These are phyloP conservation scores for Lactarius evosmus DNA, from an alignment of 768 basidiomycete species.

Conservation along the genomic window DNA sequence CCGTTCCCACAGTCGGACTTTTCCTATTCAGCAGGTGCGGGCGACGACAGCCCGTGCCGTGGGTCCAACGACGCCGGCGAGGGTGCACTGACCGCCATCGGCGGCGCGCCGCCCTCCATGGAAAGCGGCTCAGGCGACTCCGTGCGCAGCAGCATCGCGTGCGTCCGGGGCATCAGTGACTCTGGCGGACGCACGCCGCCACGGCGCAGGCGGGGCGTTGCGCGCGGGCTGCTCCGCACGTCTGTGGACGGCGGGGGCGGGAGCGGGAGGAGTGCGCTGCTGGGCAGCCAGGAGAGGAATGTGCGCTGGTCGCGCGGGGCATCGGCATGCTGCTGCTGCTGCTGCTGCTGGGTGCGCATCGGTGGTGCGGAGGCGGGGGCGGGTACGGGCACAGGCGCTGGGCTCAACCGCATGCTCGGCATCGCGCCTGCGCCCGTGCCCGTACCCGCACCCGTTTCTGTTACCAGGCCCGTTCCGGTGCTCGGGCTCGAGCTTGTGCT, in stretches of 20 bases:
- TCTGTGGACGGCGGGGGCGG: constrained; percentile 19
- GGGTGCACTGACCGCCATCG: neutral
- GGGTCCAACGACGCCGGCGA: neutral
- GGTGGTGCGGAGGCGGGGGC: neutral
- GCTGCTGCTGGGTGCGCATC: neutral
- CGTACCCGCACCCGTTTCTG: neutral
- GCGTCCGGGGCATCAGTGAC: constrained; percentile 46
- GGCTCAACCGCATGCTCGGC: constrained; percentile 8
- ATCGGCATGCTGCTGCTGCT: neutral
- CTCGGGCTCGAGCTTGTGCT: neutral
- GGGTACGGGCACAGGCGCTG: neutral
- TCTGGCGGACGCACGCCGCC: constrained; percentile 68
- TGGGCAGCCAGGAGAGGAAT: constrained; percentile 22
- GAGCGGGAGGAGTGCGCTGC: constrained; percentile 8
- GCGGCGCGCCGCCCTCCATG: neutral
- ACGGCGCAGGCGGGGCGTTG: constrained; percentile 55
- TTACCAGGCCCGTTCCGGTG: neutral
- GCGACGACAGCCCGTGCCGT: neutral
- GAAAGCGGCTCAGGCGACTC: constrained; percentile 6
- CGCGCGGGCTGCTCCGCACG: constrained; percentile 28
- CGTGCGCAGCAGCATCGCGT: constrained; percentile 6
- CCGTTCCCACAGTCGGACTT: neutral
- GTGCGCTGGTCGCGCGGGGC: constrained; percentile 11
- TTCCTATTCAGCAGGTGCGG: neutral
- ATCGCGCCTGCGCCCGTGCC: neutral